phyloP scores from a whole-genome alignment of 1,139 yeast species.

The Kazachstania sp. region DNA sequence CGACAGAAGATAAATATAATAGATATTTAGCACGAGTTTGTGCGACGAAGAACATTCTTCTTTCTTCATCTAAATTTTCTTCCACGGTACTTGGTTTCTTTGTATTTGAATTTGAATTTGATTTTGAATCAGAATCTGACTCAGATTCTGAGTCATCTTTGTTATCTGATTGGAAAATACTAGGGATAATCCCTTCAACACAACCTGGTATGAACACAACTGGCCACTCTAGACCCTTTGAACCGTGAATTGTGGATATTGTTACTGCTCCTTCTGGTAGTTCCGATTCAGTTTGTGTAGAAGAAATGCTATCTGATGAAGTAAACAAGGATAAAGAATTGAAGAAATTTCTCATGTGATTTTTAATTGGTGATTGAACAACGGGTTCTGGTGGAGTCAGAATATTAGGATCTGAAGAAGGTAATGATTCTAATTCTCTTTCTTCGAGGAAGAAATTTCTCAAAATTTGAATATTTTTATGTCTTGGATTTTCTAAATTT shows the following conservation, averaged over 20 bases:
- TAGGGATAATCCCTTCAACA: slow-evolving; percentile 54
- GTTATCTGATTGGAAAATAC: slow-evolving; percentile 35
- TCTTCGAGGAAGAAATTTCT: slow-evolving; percentile 35
- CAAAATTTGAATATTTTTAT: slow-evolving; percentile 40
- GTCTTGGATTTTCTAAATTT: slow-evolving; percentile 23
- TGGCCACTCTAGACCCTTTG: slow-evolving; percentile 95
- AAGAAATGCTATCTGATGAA: slow-evolving; percentile 10
- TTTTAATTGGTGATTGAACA: slow-evolving; percentile 6
- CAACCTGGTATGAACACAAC: slow-evolving; percentile 74
- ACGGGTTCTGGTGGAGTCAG: not conserved
- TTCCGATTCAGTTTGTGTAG: slow-evolving; percentile 6
- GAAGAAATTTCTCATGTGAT: slow-evolving; percentile 44
- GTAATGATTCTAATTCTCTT: slow-evolving; percentile 8
- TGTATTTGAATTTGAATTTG: slow-evolving; percentile 17
- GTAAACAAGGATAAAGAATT: slow-evolving; percentile 52
- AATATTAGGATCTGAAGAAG: not conserved
- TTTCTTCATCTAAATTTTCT: slow-evolving; percentile 52
- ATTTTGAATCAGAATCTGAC: slow-evolving; percentile 15
- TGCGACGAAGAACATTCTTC: slow-evolving; percentile 82
- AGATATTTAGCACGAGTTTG: slow-evolving; percentile 66
- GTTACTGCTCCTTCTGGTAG: slow-evolving; percentile 30
- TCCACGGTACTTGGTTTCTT: slow-evolving; percentile 15
- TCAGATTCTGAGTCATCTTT: slow-evolving; percentile 33
- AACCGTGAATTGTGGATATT: slow-evolving; percentile 76
- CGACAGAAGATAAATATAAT: slow-evolving; percentile 33